Conservation (phyloP, 345 rosid species). For the Acer campestre region DNA sequence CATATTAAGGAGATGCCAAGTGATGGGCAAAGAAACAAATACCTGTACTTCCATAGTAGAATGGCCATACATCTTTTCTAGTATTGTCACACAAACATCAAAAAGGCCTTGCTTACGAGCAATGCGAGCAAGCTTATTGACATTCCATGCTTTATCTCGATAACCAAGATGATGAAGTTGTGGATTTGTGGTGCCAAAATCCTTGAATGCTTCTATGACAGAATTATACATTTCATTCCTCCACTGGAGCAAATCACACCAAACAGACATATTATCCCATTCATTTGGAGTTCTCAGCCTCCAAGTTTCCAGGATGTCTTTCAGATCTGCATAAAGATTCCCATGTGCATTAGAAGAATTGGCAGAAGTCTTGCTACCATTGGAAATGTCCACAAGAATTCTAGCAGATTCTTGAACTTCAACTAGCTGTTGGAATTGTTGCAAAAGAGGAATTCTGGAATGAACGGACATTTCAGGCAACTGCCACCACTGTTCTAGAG, state of each 20-base stretch:
- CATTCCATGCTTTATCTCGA: slow-evolving; percentile 99
- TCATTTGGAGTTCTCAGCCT: slow-evolving; percentile 96
- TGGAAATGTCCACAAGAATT: slow-evolving; percentile 85
- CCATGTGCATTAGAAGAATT: slow-evolving; percentile 72
- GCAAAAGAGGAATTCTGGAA: slow-evolving; percentile 91
- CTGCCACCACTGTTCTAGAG: slow-evolving; percentile 98
- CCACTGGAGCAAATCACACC: slow-evolving; percentile 99
- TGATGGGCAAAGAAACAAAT: slow-evolving; percentile 17
- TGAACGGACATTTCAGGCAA: slow-evolving; percentile 98
- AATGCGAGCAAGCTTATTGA: slow-evolving; percentile 94
- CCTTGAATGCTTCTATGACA: slow-evolving; percentile 95
- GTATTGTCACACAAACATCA: slow-evolving; percentile 89
- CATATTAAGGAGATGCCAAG: background rate
- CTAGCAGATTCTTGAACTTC: slow-evolving; percentile 98
- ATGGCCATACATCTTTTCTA: slow-evolving; percentile 98
- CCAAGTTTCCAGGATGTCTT: slow-evolving; percentile 98
- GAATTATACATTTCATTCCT: slow-evolving; percentile 96
- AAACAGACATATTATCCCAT: slow-evolving; percentile 96
- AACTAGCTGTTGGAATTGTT: slow-evolving; percentile 96
- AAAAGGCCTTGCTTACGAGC: slow-evolving; percentile 96
- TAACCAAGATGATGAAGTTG: slow-evolving; percentile 96
- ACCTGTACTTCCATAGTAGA: slow-evolving; percentile 99
- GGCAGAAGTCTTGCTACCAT: slow-evolving; percentile 76
- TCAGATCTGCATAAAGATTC: slow-evolving; percentile 87
- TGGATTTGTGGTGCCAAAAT: slow-evolving; percentile 63